A percentile compares a stretch with the other conserved stretches of the same genome.
Evolutionary conservation across 2,329 filamentous ascomycete species (phyloP).

Genomic region (Zymoseptoria pseudotritici): DNA sequence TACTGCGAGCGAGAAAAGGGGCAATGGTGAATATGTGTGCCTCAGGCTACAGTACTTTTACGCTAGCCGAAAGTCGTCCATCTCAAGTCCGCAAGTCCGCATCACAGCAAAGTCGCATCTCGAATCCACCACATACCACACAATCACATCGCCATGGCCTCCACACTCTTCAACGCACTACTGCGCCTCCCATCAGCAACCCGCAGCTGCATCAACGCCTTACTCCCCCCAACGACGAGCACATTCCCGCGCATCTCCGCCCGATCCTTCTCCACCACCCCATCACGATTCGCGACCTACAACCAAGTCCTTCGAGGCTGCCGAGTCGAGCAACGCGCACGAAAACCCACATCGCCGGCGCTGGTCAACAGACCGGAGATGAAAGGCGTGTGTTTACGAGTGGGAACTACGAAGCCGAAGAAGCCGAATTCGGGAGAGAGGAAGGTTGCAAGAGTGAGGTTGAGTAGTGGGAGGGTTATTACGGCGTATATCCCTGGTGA

Average conservation of each 20-base stretch:
- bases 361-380: slow-evolving; percentile 65
- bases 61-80: background rate
- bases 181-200: slow-evolving; percentile 29
- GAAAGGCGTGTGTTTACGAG: slow-evolving; percentile 94
- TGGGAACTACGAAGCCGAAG: slow-evolving; percentile 90
- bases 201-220: slow-evolving; percentile 18
- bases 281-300: slow-evolving; percentile 38
- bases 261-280: slow-evolving; percentile 35
- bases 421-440: slow-evolving; percentile 97
- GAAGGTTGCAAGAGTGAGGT: slow-evolving; percentile 84
- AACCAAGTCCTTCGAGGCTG: slow-evolving; percentile 57
- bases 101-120: background rate
- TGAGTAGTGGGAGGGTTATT: slow-evolving; percentile 79
- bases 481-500: slow-evolving; percentile 95
- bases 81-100: background rate
- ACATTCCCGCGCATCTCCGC: slow-evolving; percentile 13
- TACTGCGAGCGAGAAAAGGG: too few species aligned
- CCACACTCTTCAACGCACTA: slow-evolving; percentile 34
- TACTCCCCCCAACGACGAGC: slow-evolving; percentile 17
- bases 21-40: too few species aligned
- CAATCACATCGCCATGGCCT: slow-evolving; percentile 28
- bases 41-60: too few species aligned
- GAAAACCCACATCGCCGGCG: slow-evolving; percentile 82
- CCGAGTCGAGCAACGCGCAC: slow-evolving; percentile 68
- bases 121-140: background rate